phyloP scores from a whole-genome alignment of 2,329 filamentous ascomycete species.

The Xenosphaeropsis pyriputrescens region DNA sequence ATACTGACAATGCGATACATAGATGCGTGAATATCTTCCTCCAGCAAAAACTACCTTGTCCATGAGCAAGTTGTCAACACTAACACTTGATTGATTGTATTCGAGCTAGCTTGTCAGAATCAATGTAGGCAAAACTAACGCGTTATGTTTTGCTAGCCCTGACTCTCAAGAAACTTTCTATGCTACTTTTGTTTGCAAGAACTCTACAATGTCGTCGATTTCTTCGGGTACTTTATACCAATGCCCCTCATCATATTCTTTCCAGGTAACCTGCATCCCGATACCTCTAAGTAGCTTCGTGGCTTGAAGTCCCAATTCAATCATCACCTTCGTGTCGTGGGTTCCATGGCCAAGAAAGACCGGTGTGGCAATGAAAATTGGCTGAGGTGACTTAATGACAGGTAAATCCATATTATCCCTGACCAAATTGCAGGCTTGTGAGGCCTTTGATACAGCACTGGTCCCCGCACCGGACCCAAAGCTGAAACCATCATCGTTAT shows the following conservation, averaged over 20 bases:
- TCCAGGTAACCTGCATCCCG: conserved; percentile 23
- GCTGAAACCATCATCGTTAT: background rate
- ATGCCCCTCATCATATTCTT: conserved; percentile 26
- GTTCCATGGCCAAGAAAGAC: background rate
- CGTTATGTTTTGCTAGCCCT: no score
- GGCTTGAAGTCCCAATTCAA: background rate
- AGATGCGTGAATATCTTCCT: no score
- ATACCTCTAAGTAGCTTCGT: conserved; percentile 2
- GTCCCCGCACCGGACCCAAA: background rate
- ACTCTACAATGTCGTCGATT: conserved; percentile 27
- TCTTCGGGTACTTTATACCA: conserved; percentile 33
- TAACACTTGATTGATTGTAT: no score
- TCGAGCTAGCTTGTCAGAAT: no score
- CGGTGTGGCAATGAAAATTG: background rate
- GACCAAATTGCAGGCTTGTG: background rate
- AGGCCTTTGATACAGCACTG: background rate
- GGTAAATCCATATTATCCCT: background rate
- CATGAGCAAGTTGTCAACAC: no score
- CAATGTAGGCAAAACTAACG: no score
- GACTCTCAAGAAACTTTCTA: conserved; percentile 3
- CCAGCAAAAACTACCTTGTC: no score
- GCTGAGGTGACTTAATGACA: background rate
- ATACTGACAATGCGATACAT: no score
- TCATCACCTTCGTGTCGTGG: background rate
- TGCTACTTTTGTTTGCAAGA: conserved; percentile 8